These are phyloP conservation scores for Psilocybe azurescens DNA, from an alignment of 768 basidiomycete genomes.

Conservation along the genomic window DNA sequence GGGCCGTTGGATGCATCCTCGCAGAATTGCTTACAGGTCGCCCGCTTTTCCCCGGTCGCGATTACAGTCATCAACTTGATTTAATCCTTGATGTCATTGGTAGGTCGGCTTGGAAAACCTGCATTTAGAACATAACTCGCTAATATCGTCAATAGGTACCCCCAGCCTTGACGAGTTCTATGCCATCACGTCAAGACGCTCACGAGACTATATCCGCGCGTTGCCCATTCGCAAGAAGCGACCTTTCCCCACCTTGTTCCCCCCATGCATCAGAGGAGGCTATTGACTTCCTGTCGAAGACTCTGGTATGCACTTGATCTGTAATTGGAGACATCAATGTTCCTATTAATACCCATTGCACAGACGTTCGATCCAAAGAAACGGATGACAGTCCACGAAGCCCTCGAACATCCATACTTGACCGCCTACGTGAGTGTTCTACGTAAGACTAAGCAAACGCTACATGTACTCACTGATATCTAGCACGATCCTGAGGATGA, in stretches of 20 bases:
- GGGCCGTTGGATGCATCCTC: conserved; percentile 77
- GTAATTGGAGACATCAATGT: background rate
- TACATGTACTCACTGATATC: conserved; percentile 13
- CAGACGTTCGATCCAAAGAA: conserved; percentile 90
- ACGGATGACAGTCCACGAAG: conserved; percentile 82
- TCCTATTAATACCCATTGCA: conserved; percentile 2
- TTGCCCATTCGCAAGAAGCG: conserved; percentile 82
- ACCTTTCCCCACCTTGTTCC: conserved; percentile 75
- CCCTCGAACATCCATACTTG: conserved; percentile 83
- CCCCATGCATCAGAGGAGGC: conserved; percentile 78
- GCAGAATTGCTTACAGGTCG: conserved; percentile 84
- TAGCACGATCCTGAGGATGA: conserved; percentile 92
- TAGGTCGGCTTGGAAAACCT: conserved; percentile 20
- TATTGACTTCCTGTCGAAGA: conserved; percentile 74
- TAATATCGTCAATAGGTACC: conserved; percentile 52
- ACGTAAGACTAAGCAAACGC: background rate
- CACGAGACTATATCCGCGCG: conserved; percentile 86
- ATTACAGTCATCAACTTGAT: conserved; percentile 87
- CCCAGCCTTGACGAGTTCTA: conserved; percentile 92
- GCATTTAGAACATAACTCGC: background rate
- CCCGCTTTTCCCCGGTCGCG: conserved; percentile 87
- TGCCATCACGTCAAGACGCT: conserved; percentile 83
- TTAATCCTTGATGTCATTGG: conserved; percentile 90
- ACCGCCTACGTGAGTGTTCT: conserved; percentile 64
- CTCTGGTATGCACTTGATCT: conserved; percentile 52